phyloP scores from a whole-genome alignment of 192 early-diverging fungal genomes.

The Gaertneriomyces semiglobifer region DNA sequence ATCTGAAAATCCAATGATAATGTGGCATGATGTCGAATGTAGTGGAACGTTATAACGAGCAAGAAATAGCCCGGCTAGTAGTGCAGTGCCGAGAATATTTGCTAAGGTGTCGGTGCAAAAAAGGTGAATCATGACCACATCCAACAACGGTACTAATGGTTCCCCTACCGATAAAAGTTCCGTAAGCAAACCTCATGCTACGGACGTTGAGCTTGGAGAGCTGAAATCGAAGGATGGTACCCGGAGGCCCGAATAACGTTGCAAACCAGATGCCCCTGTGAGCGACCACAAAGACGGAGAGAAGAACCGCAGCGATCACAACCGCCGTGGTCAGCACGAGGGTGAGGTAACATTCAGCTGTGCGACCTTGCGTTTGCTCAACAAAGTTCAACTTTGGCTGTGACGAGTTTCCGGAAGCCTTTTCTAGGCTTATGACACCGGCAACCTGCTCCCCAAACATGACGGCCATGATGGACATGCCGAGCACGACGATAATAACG shows the following conservation, averaged over 20 bases:
- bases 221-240: conserved; percentile 30
- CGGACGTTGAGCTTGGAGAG: conserved; percentile 26
- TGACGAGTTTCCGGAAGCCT: too few relatives aligned
- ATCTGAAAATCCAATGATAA: conserved; percentile 37
- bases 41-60: background rate
- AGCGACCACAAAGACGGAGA: too few relatives aligned
- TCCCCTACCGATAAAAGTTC: conserved; percentile 32
- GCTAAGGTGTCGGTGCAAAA: conserved; percentile 22
- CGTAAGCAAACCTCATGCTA: conserved; percentile 28
- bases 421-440: background rate
- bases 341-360: too few relatives aligned
- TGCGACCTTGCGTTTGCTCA: too few relatives aligned
- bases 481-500: conserved; percentile 12
- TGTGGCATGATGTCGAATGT: conserved; percentile 6
- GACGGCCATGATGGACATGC: conserved; percentile 16
- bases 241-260: conserved; percentile 16
- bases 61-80: conserved; percentile 26
- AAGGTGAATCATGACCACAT: background rate
- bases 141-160: background rate
- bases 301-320: background rate
- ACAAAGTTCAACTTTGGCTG: too few relatives aligned
- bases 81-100: conserved; percentile 33
- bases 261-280: conserved; percentile 10
- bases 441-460: conserved; percentile 14
- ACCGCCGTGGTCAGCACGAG: background rate